Evolutionary conservation across 257 asterid species (phyloP).

Genomic region (Solanum arcanum): DNA sequence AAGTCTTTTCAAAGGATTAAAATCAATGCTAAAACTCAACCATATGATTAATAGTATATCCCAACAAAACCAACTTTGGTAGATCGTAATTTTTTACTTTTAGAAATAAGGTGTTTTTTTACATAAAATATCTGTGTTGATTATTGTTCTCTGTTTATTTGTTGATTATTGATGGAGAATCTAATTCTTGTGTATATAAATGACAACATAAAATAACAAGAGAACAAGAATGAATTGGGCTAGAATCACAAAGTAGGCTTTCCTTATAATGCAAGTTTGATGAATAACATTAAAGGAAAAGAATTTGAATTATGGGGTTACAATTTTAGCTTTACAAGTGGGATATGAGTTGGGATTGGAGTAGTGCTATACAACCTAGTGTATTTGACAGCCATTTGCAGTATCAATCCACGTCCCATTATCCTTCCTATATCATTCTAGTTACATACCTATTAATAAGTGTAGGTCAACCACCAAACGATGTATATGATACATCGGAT

Average conservation of each 20-base stretch:
- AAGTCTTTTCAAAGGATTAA: no score
- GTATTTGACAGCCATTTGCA: background rate
- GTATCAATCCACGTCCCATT: background rate
- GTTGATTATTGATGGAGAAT: background rate
- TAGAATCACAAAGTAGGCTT: background rate
- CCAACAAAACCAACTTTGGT: background rate
- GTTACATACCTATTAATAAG: background rate
- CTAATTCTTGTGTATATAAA: background rate
- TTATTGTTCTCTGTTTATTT: background rate
- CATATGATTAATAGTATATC: no score
- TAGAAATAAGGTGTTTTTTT: no score
- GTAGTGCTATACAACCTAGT: background rate
- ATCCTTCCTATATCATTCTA: background rate
- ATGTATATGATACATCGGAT: background rate
- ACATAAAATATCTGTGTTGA: background rate
- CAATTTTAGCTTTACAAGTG: background rate
- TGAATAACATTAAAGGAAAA: background rate
- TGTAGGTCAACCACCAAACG: background rate
- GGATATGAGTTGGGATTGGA: background rate
- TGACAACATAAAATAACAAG: background rate
- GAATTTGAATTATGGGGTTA: background rate
- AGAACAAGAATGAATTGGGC: background rate
- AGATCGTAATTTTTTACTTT: background rate
- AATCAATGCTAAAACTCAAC: no score
- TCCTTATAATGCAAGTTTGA: background rate